Conservation (phyloP, 202 grass and related monocot species). For the Eragrostis tef region DNA sequence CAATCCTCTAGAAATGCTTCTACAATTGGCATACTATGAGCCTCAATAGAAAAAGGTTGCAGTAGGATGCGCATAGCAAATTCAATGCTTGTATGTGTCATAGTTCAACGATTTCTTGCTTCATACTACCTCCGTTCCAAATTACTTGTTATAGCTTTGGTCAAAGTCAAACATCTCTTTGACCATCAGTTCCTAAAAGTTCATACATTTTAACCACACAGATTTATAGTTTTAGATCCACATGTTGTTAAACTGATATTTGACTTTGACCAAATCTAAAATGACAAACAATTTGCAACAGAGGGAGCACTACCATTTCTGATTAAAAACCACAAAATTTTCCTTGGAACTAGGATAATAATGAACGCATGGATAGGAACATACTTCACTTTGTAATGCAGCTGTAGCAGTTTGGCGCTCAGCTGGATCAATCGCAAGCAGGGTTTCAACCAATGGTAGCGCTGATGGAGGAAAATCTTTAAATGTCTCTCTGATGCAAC, state of each 20-base stretch:
- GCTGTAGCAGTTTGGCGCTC: slow-evolving; percentile 64
- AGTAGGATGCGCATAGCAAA: not conserved
- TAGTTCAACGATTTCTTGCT: not conserved
- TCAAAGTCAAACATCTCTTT: too few species aligned
- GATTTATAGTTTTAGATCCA: too few species aligned
- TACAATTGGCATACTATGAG: not conserved
- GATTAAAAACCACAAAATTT: not conserved
- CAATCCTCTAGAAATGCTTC: not conserved
- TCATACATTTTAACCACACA: too few species aligned
- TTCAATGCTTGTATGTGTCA: not conserved
- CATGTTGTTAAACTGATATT: too few species aligned
- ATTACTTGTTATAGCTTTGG: too few species aligned
- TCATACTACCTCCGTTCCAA: not conserved
- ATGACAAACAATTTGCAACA: too few species aligned
- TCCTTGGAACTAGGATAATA: not conserved
- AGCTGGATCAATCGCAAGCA: slow-evolving; percentile 75
- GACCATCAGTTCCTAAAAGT: too few species aligned
- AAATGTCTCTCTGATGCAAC: slow-evolving; percentile 74
- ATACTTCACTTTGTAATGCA: slow-evolving; percentile 79
- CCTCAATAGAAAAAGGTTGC: not conserved
- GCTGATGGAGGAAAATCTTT: slow-evolving; percentile 71
- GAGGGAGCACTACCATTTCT: not conserved
- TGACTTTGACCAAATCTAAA: too few species aligned
- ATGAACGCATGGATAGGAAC: slow-evolving; percentile 31
- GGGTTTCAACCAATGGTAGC: slow-evolving; percentile 70